Evolutionary conservation across 2,329 filamentous ascomycete genomes (phyloP).

Genomic region (Ophiostoma ips): DNA sequence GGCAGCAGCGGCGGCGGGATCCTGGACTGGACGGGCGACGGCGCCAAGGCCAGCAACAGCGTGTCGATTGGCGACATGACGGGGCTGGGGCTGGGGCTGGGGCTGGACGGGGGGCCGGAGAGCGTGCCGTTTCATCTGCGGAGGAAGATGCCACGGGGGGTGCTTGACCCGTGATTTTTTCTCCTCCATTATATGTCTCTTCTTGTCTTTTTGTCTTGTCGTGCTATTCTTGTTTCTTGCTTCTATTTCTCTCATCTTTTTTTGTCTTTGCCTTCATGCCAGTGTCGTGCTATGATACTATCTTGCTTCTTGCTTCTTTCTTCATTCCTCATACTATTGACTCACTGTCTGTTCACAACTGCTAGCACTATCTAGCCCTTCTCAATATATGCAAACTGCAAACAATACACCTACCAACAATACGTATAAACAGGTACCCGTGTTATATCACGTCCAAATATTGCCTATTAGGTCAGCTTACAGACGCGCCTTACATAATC

Average conservation of each 20-base stretch:
- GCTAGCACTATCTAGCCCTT: no score
- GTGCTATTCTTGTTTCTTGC: no score
- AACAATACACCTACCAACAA: no score
- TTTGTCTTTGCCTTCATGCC: background rate
- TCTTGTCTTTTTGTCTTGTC: background rate
- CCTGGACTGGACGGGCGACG: constrained; percentile 26
- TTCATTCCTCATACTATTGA: no score
- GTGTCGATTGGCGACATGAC: constrained; percentile 11
- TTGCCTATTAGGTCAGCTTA: no score
- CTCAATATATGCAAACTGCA: no score
- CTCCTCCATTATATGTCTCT: background rate
- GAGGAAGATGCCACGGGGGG: constrained; percentile 11
- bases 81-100: constrained; percentile 18
- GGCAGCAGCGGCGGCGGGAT: constrained; percentile 22
- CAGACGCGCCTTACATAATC: constrained; percentile 1
- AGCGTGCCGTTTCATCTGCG: constrained; percentile 20
- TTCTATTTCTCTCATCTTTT: background rate
- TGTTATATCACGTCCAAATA: no score
- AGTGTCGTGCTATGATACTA: no score
- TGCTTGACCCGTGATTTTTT: constrained; percentile 4
- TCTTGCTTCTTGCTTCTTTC: background rate
- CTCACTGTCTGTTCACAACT: no score
- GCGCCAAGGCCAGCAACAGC: constrained; percentile 21
- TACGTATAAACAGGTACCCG: no score
- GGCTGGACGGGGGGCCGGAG: constrained; percentile 24